Conservation (phyloP, 495 filamentous ascomycete species). For the Hyaloscypha finlandica region DNA sequence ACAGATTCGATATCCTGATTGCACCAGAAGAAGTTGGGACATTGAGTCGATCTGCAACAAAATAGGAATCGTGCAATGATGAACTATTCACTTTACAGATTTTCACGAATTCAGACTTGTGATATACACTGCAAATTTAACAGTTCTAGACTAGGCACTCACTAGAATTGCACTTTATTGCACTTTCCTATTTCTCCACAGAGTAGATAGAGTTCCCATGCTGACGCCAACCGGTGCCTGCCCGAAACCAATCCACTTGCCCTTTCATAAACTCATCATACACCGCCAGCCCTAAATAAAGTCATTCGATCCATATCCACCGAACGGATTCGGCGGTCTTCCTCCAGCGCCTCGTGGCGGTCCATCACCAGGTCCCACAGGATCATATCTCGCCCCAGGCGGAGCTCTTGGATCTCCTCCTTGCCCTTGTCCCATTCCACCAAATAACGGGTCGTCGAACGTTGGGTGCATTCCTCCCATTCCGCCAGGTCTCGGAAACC, state of each 20-base stretch:
- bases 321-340: slow-evolving; percentile 57
- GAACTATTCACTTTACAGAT: no score
- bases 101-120: no score
- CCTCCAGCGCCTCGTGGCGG: slow-evolving; percentile 47
- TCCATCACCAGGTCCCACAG: slow-evolving; percentile 72
- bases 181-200: background rate
- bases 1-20: no score
- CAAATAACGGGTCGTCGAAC: slow-evolving; percentile 90
- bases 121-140: no score
- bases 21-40: no score
- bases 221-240: background rate
- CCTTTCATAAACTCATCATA: background rate
- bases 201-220: background rate
- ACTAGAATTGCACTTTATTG: background rate
- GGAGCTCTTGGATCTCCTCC: slow-evolving; percentile 57
- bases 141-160: no score
- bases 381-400: slow-evolving; percentile 72
- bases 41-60: no score
- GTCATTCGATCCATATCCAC: slow-evolving; percentile 65
- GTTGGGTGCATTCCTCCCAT: slow-evolving; percentile 89
- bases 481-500: slow-evolving; percentile 43
- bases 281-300: slow-evolving; percentile 54
- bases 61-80: no score
- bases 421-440: slow-evolving; percentile 52
- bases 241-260: background rate